Evolutionary conservation across 352 stramenopile genomes (phyloP), one percentile per base, ranked within the genome.

Genomic region (Thraustotheca clavata): DNA sequence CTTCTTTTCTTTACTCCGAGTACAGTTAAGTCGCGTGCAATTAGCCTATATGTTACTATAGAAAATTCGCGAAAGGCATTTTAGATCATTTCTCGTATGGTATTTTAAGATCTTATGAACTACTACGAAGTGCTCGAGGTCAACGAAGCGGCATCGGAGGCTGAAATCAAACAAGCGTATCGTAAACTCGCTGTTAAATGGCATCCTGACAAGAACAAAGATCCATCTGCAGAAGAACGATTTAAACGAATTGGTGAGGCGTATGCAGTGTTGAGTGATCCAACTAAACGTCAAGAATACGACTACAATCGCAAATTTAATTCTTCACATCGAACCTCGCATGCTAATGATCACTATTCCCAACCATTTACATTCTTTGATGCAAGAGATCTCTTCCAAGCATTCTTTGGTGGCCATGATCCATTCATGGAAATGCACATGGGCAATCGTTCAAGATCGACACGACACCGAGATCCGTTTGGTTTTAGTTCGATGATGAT

Each of bases 171-270:
- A 73, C 92, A 93, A 62, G 86, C 87, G 8, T 96, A 96, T 71
- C 81, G 87, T 59, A 67, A 50, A 39, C 74, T 86, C 54, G 90
- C 90, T 27, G 72, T 97, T 35, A 92, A 93, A 63, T 97, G 89
- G 74, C 93, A 98, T 69, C 93, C 93, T 1, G 93, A 98, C 69
- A 97, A 97, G 71, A 96, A 97, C 69, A 75, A 79, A 24, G 69
- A 88, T 66, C 73, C 87, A 26, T 70, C 71, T 20, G 90, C 91
- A 11, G 80, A 90, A 29, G 89, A 96, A 59, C 83, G 86, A 50
- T 98, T 98, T 71, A 93, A 95, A 71, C 80, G 82, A 55, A 79
- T 97, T 24, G 85, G 82, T 29, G 72, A 94, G 59, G 91, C 94
- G 12, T 97, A 97, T 66, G 87, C 93, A 47, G 76, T 93, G 27